Evolutionary conservation across 2,329 filamentous ascomycete species (phyloP), one percentile per base, ranked within the genome.

Genomic region (Ophiosphaerella herpotricha): DNA sequence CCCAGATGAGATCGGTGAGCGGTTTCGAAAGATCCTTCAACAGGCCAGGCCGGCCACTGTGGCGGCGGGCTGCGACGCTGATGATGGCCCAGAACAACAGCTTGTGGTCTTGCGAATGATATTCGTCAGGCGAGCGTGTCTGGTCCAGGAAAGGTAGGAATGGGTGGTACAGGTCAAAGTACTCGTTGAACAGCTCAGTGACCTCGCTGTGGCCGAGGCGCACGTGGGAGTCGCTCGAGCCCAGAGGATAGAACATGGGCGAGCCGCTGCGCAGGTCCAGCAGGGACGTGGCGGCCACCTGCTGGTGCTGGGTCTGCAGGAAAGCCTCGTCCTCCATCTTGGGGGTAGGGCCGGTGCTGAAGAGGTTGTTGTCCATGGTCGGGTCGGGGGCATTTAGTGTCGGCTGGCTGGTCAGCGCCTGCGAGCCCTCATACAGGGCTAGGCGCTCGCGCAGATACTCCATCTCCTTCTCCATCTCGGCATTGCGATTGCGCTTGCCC

Each of bases 71-170:
- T 18, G 89, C 89, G 47, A 91, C 86, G 32, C 88, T 83, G 39
- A 92, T 79, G 51, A 93, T 87, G 40, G 88, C 83, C 91, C 91
- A 96, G 74, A 96, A 96, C 1, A 96, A 81, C 12, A 96, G 79
- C 4, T 86, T 85, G 43, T 91, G 88, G 63, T 93, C 87, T 52
- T 86, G 82, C 66, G 88, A 88, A 69, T 90, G 94, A 50, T 85
- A 79, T 39, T 94, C 71, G n/a, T 73, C 88, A 1, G 90, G 87
- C 0, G 82, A 75, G 57, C 86, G 84, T 8, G 79, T 68, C 5
- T 84, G 80, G 62, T 86, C 88, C 57, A 93, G 81, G 64, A 93
- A 88, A 0, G 89, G 89, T 13, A 93, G 75, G 67, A 89, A 93
- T 1, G 85, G 86, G 68, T 94, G 89, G 69, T 91, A 93, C 64